A percentile compares a stretch with the other conserved stretches of the same genome.
These are phyloP conservation scores for Paecilomyces dactylethromorphus DNA, from an alignment of 2,329 filamentous ascomycete genomes.

Conservation along the genomic window DNA sequence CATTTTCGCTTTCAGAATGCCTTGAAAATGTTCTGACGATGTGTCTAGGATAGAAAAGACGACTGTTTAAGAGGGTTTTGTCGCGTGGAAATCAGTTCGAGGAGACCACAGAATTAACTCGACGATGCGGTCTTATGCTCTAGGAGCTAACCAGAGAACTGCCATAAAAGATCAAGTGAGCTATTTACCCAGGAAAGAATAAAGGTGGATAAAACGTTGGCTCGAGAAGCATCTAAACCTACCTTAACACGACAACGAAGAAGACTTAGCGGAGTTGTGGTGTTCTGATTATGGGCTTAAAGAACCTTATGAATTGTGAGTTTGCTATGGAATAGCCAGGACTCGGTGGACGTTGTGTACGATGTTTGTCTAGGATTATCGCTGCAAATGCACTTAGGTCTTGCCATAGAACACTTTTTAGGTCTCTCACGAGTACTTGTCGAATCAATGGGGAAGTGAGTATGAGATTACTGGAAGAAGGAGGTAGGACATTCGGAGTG, in stretches of 20 bases:
- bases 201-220: not conserved
- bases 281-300: too few relatives aligned
- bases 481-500: not conserved
- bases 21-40: not conserved
- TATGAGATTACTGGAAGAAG: not conserved
- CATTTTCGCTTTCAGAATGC: constrained; percentile 5
- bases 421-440: not conserved
- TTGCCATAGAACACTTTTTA: not conserved
- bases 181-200: not conserved
- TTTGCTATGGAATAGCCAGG: not conserved
- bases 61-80: not conserved
- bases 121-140: not conserved
- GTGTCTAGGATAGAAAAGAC: not conserved
- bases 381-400: not conserved
- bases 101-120: not conserved
- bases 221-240: not conserved
- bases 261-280: not conserved
- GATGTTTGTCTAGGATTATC: not conserved
- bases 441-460: not conserved
- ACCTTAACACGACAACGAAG: not conserved
- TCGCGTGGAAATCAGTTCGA: not conserved
- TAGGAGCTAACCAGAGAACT: not conserved
- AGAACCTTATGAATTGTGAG: not conserved
- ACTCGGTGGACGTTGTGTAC: not conserved
- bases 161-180: not conserved